Base-by-base conservation (phyloP, 2,329 filamentous ascomycete species). In the Stachybotrys echinatus region DNA sequence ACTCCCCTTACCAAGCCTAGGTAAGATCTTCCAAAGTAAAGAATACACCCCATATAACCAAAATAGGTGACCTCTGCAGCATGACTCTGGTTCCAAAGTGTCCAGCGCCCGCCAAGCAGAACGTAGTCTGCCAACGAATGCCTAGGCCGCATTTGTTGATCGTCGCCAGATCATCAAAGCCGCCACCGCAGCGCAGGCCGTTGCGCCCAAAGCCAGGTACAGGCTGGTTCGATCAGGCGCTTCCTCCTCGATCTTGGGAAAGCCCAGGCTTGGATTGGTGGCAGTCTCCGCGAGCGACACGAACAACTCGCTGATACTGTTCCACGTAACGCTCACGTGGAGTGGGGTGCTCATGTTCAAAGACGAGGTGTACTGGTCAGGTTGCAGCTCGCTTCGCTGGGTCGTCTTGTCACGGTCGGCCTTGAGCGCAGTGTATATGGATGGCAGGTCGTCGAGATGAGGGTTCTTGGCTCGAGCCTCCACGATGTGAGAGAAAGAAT, bases 351-450 rank as follows among this genome's bases (percentile, higher is more conserved):
- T 85, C 88, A 97, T 95, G 65, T 89, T 92, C 58, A 95, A 74
- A 37, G 80, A 79, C 47, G 86, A 83, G 1, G 92, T 95, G 69
- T 96, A 96, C 55, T 91, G 86, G 64, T 99, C 94, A 2, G 94
- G 94, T 67, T 96, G 92, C 55, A 87, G 74, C 66, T 96, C 90
- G 52, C 88, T 88, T 52, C 94, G 82, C 70, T 99, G 94, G n/a
- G 91, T 96, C 4, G 92, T 95, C 68, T 96, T 95, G 68, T 99
- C 94, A 58, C 88, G 84, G 68, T 99, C 94, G 3, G 94, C 94
- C 69, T 99, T 99, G 52, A 97, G 76, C 0, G 92, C 94, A 2
- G 90, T 89, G 65, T 95, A 99, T 7, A 99, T 86, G 8, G 89
- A 87, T 0, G 94, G 94, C 23, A 99, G 74, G n/a, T 89, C 85